Percentiles rank a stretch among this genome's conserved stretches.
Evolutionary conservation across 257 asterid species (phyloP).

Genomic region (Solanum rostratum): DNA sequence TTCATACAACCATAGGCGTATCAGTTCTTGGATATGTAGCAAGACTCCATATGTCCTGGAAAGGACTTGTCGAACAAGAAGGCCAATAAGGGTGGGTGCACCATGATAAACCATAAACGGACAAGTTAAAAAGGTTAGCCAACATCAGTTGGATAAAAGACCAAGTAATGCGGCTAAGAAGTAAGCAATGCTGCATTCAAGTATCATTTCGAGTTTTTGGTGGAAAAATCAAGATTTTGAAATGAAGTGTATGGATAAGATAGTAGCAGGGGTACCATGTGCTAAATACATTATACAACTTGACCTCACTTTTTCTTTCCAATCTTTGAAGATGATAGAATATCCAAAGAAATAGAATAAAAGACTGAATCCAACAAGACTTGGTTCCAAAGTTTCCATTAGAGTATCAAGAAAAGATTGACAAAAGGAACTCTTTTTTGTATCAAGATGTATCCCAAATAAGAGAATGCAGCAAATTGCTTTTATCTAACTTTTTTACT

Average conservation of each 20-base stretch:
- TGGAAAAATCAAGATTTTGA: constrained; percentile 12
- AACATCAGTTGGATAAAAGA: constrained; percentile 41
- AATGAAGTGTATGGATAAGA: constrained; percentile 23
- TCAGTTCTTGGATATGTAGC: constrained; percentile 37
- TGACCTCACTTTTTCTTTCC: constrained; percentile 33
- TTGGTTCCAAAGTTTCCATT: constrained; percentile 2
- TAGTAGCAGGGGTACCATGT: constrained; percentile 49
- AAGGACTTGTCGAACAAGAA: constrained; percentile 49
- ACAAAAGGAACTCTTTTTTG: too few relatives aligned
- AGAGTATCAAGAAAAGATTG: not conserved
- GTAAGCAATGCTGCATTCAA: constrained; percentile 60
- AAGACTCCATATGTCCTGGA: constrained; percentile 74
- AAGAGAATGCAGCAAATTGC: not conserved
- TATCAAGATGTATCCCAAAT: not conserved
- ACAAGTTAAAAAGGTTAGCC: constrained; percentile 59
- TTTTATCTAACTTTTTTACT: not conserved
- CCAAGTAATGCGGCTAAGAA: constrained; percentile 47
- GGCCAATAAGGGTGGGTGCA: constrained; percentile 40
- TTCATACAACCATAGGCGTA: constrained; percentile 29
- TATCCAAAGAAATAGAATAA: constrained; percentile 49
- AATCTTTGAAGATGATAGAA: constrained; percentile 33
- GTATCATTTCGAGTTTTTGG: constrained; percentile 42
- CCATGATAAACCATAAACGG: constrained; percentile 47
- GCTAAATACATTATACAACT: constrained; percentile 60
- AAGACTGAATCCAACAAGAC: constrained; percentile 16